Conservation (phyloP, 1,139 yeast genomes). For the Blastobotrys persicus region DNA sequence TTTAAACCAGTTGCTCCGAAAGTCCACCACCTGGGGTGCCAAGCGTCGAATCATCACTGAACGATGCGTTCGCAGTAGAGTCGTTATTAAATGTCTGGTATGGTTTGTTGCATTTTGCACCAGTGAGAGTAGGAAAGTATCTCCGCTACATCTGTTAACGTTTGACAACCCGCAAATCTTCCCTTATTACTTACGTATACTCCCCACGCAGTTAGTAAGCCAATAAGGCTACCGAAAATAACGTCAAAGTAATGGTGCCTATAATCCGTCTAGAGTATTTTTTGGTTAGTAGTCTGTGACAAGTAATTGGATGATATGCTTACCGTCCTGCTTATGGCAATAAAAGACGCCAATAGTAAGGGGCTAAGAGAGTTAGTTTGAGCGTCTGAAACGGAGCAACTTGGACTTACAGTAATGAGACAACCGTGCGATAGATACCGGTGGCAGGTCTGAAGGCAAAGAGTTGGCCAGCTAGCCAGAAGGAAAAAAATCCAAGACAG, state of each 20-base stretch:
- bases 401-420: slow-evolving; percentile 26
- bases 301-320: slow-evolving; percentile 6
- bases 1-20: slow-evolving; percentile 2
- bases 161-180: too few species aligned
- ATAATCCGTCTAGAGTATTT: slow-evolving; percentile 52
- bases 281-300: too few species aligned
- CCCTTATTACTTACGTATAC: slow-evolving; percentile 43
- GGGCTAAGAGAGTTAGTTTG: slow-evolving; percentile 22
- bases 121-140: slow-evolving; percentile 25
- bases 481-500: slow-evolving; percentile 57
- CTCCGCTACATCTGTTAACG: slow-evolving; percentile 16
- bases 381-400: neutral
- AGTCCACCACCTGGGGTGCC: neutral
- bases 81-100: slow-evolving; percentile 9
- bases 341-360: slow-evolving; percentile 28
- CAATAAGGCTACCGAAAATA: slow-evolving; percentile 54
- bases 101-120: slow-evolving; percentile 25
- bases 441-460: slow-evolving; percentile 40
- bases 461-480: slow-evolving; percentile 64
- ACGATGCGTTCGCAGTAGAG: neutral
- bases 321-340: slow-evolving; percentile 32
- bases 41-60: slow-evolving; percentile 4
- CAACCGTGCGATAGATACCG: slow-evolving; percentile 31
- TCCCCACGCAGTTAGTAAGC: slow-evolving; percentile 48
- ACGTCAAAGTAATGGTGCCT: slow-evolving; percentile 75